Percentiles rank a stretch among this genome's conserved stretches.
These are phyloP conservation scores for Pseudoturritis turrita DNA, from an alignment of 345 rosid species.

Conservation along the genomic window DNA sequence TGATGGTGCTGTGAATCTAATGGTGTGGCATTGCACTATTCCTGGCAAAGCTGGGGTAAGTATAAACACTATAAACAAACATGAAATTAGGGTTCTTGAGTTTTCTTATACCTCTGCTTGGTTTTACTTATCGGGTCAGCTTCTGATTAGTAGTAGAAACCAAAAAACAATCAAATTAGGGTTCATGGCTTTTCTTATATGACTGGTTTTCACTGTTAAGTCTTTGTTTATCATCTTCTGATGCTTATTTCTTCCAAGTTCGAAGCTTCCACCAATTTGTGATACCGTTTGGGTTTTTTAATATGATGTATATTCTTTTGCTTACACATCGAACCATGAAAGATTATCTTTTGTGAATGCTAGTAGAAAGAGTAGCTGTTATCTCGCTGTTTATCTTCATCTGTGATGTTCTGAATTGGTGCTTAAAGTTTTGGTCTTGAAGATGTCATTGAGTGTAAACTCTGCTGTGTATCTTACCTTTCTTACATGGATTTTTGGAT, in stretches of 20 bases:
- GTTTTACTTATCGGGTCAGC: background rate
- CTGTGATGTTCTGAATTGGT: background rate
- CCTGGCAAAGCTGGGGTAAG: slow-evolving; percentile 97
- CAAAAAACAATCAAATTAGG: background rate
- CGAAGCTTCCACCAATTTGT: background rate
- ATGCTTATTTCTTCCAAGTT: background rate
- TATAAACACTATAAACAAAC: background rate
- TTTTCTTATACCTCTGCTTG: background rate
- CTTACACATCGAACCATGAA: background rate
- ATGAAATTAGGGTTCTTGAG: background rate
- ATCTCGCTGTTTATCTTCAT: background rate
- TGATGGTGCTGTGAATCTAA: slow-evolving; percentile 86
- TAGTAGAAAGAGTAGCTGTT: background rate
- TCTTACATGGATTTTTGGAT: background rate
- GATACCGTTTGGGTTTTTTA: too few relatives aligned
- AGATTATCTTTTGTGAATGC: background rate
- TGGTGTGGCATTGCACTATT: slow-evolving; percentile 95
- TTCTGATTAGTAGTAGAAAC: background rate
- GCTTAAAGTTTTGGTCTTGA: background rate
- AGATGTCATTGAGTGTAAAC: background rate
- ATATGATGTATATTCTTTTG: background rate
- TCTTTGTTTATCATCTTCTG: background rate
- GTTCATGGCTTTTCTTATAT: background rate
- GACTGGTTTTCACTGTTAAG: background rate
- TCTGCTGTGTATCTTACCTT: background rate